Evolutionary conservation across 1,139 yeast species (phyloP), one percentile per base, ranked within the genome.

Genomic region (Magnusiomyces ingens): DNA sequence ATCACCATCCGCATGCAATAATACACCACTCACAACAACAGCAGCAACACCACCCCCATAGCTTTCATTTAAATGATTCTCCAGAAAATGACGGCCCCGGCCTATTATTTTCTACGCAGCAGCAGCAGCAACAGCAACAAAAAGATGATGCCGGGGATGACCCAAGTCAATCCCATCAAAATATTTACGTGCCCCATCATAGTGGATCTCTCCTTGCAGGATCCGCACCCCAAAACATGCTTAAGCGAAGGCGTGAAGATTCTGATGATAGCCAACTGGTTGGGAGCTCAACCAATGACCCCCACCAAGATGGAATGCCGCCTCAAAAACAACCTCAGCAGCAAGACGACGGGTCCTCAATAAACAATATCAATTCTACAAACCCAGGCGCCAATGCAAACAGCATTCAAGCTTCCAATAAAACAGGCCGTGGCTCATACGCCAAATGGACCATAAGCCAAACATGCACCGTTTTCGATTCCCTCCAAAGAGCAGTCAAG

Each of bases 371-470:
- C 13, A 35, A 11, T 6, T 15, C 47, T 26, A 36, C 18, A 44
- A 17, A 3, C 5, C 32, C 17, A 12, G 8, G 6, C 4, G 13
- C 19, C 22, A 29, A n/a, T 44, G 12, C 13, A 2, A 19, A n/a
- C n/a, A 18, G 5, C 18, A 15, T 21, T 4, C 21, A n/a, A n/a
- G 2, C 47, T 3, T 10, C 38, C 18, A 29, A 29, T 17, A 46
- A 46, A 15, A 36, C 18, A 4, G 19, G 32, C 2, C 42, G 49
- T 18, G 49, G 49, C 1, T 46, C 49, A 8, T 46, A 46, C 15
- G 21, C 42, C 13, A 46, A 46, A 21, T 46, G 49, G 49, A 46
- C 35, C 37, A 19, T 42, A 5, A 42, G 29, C 13, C 49, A 46
- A 37, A 46, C 49, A 17, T 26, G 32, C 8, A 42, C 19, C 2